Evolutionary conservation across 495 filamentous ascomycete genomes (phyloP).

Genomic region (Margaritispora aquatica): DNA sequence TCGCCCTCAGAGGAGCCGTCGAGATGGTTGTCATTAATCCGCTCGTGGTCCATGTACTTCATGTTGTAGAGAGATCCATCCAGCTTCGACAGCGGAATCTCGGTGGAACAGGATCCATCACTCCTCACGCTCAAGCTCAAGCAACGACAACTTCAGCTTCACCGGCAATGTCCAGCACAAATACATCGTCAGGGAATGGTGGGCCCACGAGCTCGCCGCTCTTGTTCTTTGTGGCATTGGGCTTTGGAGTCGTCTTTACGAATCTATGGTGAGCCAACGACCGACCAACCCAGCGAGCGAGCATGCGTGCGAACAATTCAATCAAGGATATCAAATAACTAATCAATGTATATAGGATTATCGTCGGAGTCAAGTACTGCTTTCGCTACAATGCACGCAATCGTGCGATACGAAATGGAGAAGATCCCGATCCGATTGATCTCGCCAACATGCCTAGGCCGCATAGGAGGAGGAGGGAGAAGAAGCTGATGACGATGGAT

Average conservation of each 20-base stretch:
- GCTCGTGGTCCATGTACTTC: conserved; percentile 16
- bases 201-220: conserved; percentile 82
- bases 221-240: conserved; percentile 93
- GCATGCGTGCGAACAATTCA: not conserved
- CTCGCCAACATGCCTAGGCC: conserved; percentile 73
- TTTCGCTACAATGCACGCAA: conserved; percentile 97
- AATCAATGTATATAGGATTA: conserved; percentile 63
- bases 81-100: conserved; percentile 7
- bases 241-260: conserved; percentile 98
- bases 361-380: conserved; percentile 98
- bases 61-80: conserved; percentile 17
- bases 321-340: conserved; percentile 3
- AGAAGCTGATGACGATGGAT: conserved; percentile 98
- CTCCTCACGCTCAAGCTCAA: not conserved
- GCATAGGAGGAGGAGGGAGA: conserved; percentile 73
- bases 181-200: conserved; percentile 20
- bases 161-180: conserved; percentile 4
- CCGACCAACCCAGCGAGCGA: too few relatives aligned
- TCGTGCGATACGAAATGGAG: conserved; percentile 67
- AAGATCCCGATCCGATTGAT: conserved; percentile 85
- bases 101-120: conserved; percentile 4
- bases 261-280: conserved; percentile 82
- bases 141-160: conserved; percentile 1
- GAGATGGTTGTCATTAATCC: conserved; percentile 17
- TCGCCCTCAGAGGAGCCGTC: not conserved